phyloP scores from a whole-genome alignment of 495 filamentous ascomycete genomes.

The Bacidia rubella region DNA sequence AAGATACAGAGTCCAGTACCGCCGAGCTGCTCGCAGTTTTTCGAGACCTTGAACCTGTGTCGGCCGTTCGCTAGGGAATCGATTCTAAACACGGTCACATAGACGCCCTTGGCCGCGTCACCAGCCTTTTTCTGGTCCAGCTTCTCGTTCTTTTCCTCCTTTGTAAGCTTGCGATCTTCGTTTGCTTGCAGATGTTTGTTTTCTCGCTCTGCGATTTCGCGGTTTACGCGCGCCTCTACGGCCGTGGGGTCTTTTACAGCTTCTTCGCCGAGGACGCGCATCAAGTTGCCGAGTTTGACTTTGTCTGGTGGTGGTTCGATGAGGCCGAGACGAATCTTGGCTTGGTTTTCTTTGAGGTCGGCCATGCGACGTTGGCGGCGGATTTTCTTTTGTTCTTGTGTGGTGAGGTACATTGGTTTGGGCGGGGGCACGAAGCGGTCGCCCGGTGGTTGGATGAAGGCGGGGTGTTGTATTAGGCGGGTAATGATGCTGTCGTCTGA shows the following conservation, averaged over 20 bases:
- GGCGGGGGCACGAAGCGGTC: conserved; percentile 64
- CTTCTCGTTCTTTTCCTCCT: conserved; percentile 82
- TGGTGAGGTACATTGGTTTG: conserved; percentile 87
- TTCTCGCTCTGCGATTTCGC: conserved; percentile 75
- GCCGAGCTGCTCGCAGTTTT: conserved; percentile 77
- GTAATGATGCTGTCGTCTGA: conserved; percentile 76
- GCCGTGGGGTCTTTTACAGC: conserved; percentile 96
- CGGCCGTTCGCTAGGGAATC: conserved; percentile 75
- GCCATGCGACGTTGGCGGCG: conserved; percentile 83
- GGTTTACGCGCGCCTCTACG: conserved; percentile 84
- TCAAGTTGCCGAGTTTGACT: conserved; percentile 88
- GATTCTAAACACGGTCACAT: conserved; percentile 76
- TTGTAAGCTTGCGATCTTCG: conserved; percentile 78
- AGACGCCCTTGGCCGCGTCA: conserved; percentile 74
- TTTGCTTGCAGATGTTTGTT: conserved; percentile 65
- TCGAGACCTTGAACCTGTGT: conserved; percentile 83
- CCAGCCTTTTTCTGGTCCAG: conserved; percentile 69
- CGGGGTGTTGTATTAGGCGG: conserved; percentile 80
- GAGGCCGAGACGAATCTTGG: conserved; percentile 84
- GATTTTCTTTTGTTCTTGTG: conserved; percentile 81
- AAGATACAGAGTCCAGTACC: conserved; percentile 82
- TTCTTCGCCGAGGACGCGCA: conserved; percentile 94
- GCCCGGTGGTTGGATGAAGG: conserved; percentile 80
- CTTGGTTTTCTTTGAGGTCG: conserved; percentile 87
- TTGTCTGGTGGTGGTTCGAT: conserved; percentile 72